These are phyloP conservation scores for Monosporozyma aerobia DNA, from an alignment of 805 yeast genomes.

Conservation along the genomic window DNA sequence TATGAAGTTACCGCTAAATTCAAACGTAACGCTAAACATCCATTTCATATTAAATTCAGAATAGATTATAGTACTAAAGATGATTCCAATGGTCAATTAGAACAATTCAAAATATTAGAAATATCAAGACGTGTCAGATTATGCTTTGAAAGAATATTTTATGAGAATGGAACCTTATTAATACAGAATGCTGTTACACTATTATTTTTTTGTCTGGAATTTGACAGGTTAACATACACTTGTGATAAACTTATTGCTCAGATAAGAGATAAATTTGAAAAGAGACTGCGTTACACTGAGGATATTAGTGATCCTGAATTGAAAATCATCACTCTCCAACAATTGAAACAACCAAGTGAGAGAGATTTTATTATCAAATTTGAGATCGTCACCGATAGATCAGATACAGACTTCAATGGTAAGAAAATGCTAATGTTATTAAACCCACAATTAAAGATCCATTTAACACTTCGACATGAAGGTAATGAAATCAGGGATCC, in stretches of 20 bases:
- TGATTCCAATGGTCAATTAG: neutral
- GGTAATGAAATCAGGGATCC: neutral
- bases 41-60: constrained; percentile 3
- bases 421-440: neutral
- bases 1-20: constrained; percentile 1
- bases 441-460: constrained; percentile 3
- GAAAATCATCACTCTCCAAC: neutral
- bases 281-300: neutral
- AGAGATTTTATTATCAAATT: neutral
- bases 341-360: neutral
- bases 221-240: constrained; percentile 12
- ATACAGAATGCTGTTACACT: constrained; percentile 3
- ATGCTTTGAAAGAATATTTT: neutral
- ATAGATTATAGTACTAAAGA: constrained; percentile 1
- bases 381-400: neutral
- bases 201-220: constrained; percentile 19
- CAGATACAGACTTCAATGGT: neutral
- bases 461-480: neutral
- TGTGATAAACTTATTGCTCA: constrained; percentile 6
- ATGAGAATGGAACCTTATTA: neutral
- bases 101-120: neutral
- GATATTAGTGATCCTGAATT: neutral
- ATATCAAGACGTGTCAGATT: neutral
- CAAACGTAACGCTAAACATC: neutral
- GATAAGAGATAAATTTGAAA: constrained; percentile 1